Evolutionary conservation across 345 rosid species (phyloP).

Genomic region (Salix viminalis): DNA sequence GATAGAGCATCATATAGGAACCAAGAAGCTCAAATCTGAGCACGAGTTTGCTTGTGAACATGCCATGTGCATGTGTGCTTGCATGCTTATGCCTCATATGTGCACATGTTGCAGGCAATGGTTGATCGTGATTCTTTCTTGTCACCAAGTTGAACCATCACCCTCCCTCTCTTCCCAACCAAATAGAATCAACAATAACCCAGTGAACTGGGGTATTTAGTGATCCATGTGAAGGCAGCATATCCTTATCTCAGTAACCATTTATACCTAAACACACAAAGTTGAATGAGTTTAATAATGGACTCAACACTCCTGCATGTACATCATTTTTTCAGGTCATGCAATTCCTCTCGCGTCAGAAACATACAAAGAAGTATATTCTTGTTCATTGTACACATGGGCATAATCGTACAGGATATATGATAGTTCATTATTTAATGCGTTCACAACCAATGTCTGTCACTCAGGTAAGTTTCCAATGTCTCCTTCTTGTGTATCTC

Average conservation of each 20-base stretch:
- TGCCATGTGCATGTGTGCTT: not conserved
- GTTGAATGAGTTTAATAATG: not conserved
- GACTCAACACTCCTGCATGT: not conserved
- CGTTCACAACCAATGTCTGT: conserved; percentile 74
- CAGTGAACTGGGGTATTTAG: not conserved
- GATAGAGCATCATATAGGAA: not conserved
- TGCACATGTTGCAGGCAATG: not conserved
- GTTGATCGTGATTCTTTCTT: not conserved
- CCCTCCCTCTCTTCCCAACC: not conserved
- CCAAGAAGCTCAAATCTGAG: not conserved
- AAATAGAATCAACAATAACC: not conserved
- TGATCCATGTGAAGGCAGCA: not conserved
- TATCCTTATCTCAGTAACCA: not conserved
- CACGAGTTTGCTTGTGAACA: not conserved
- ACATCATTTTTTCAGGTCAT: conserved; percentile 46
- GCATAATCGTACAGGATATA: conserved; percentile 94
- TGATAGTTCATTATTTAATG: conserved; percentile 94
- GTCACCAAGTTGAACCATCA: not conserved
- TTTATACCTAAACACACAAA: not conserved
- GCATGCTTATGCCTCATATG: not conserved
- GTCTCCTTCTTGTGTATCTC: not conserved
- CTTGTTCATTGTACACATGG: conserved; percentile 99
- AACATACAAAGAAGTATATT: conserved; percentile 68
- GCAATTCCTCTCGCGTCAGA: conserved; percentile 68
- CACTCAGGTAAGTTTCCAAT: conserved; percentile 51